A percentile compares a stretch with the other conserved stretches of the same genome.
Evolutionary conservation across 2,329 filamentous ascomycete species (phyloP).

Genomic region (Hymenotorrendiella dingleyae): DNA sequence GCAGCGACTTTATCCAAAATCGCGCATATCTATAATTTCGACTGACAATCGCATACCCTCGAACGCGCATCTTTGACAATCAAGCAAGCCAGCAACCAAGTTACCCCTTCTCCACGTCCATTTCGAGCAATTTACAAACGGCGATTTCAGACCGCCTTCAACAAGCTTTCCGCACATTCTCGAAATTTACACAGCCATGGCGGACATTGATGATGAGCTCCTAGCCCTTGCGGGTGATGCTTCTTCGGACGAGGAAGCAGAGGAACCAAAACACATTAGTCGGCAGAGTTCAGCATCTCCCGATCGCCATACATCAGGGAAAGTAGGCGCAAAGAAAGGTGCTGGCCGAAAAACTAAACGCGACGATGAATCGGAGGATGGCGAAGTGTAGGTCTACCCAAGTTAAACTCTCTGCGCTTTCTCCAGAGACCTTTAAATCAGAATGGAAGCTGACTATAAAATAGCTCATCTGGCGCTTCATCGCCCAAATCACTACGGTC

Average conservation of each 20-base stretch:
- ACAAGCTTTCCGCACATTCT: conserved; percentile 1
- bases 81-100: not conserved
- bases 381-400: conserved; percentile 84
- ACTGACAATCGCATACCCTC: too few species aligned
- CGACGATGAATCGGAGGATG: conserved; percentile 63
- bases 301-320: conserved; percentile 34
- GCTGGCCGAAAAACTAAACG: conserved; percentile 41
- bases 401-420: too few species aligned
- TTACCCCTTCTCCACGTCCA: not conserved
- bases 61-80: not conserved
- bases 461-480: conserved; percentile 62
- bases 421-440: too few species aligned
- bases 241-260: conserved; percentile 50
- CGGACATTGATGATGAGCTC: conserved; percentile 87
- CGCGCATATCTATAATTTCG: too few species aligned
- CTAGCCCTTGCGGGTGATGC: conserved; percentile 85
- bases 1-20: too few species aligned
- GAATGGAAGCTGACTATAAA: too few species aligned
- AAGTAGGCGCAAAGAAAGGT: conserved; percentile 40
- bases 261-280: conserved; percentile 41
- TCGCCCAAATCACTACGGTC: conserved; percentile 73
- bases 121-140: not conserved
- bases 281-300: conserved; percentile 51
- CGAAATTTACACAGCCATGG: conserved; percentile 47
- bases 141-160: not conserved